phyloP scores from a whole-genome alignment of 2,329 filamentous ascomycete genomes.

The Dothideomycetes sp. region DNA sequence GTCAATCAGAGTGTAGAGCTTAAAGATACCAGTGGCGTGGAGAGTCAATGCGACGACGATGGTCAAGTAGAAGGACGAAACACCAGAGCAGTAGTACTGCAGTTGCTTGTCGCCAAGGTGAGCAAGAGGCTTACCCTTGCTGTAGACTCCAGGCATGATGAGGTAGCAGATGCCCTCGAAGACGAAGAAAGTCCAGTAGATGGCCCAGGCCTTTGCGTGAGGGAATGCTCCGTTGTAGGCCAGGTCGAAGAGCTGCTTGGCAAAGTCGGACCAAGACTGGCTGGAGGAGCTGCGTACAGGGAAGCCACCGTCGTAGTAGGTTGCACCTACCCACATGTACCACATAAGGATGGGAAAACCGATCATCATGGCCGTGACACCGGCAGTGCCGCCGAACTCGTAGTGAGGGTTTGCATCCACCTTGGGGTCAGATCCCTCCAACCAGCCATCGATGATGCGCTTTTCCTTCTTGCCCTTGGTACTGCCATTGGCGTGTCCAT shows the following conservation, averaged over 20 bases:
- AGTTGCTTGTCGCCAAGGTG: constrained; percentile 79
- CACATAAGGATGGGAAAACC: constrained; percentile 93
- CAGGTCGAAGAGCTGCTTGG: constrained; percentile 58
- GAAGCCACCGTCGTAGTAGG: constrained; percentile 79
- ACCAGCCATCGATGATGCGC: constrained; percentile 31
- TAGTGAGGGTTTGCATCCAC: constrained; percentile 43
- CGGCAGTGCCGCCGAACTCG: constrained; percentile 84
- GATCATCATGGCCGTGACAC: constrained; percentile 77
- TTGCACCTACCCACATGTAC: constrained; percentile 98
- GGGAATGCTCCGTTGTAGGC: constrained; percentile 82
- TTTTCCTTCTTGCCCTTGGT: constrained; percentile 25
- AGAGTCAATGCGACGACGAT: constrained; percentile 61
- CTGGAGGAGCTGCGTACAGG: constrained; percentile 49
- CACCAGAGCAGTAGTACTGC: constrained; percentile 87
- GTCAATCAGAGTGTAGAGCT: constrained; percentile 83
- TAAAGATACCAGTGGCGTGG: constrained; percentile 78
- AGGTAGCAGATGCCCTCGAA: constrained; percentile 79
- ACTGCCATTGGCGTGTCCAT: constrained; percentile 25
- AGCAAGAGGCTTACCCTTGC: constrained; percentile 77
- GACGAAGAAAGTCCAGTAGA: constrained; percentile 91
- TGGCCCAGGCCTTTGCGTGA: constrained; percentile 70
- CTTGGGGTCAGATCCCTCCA: constrained; percentile 29
- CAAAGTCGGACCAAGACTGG: constrained; percentile 61
- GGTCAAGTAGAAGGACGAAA: constrained; percentile 79
- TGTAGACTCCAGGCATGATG: constrained; percentile 75